A percentile compares a stretch with the other conserved stretches of the same genome.
phyloP scores from a whole-genome alignment of 208 protist species.

The Trypanosoma conorhini region DNA sequence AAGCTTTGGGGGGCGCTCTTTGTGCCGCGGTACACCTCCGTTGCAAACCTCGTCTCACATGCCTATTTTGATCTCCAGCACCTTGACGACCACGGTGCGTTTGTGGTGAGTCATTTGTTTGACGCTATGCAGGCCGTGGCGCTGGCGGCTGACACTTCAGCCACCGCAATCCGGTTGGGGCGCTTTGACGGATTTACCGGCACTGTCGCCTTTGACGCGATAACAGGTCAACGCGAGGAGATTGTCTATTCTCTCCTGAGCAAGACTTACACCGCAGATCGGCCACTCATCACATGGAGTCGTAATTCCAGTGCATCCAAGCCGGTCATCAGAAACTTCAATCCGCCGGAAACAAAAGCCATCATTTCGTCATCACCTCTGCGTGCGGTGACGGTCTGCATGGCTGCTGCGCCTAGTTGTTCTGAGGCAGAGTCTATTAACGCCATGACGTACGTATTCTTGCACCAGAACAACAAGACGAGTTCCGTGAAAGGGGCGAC shows the following conservation, averaged over 20 bases:
- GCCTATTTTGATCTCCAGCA: slow-evolving; percentile 40
- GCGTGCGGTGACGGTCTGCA: slow-evolving; percentile 64
- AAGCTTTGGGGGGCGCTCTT: slow-evolving; percentile 69
- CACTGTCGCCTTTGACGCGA: slow-evolving; percentile 64
- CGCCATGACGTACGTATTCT: slow-evolving; percentile 61
- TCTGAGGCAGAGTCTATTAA: slow-evolving; percentile 53
- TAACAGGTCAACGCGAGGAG: slow-evolving; percentile 67
- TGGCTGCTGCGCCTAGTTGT: slow-evolving; percentile 63
- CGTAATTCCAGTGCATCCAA: slow-evolving; percentile 36
- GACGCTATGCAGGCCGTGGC: slow-evolving; percentile 69
- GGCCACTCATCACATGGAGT: slow-evolving; percentile 63
- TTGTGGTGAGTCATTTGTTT: slow-evolving; percentile 75
- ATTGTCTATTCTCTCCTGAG: slow-evolving; percentile 56
- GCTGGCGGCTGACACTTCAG: slow-evolving; percentile 34
- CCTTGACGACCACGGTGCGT: slow-evolving; percentile 80
- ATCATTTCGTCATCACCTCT: slow-evolving; percentile 68
- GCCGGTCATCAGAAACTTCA: slow-evolving; percentile 33
- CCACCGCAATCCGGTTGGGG: slow-evolving; percentile 44
- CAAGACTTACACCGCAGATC: slow-evolving; percentile 38
- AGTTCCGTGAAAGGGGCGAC: slow-evolving; percentile 10
- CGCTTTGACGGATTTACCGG: slow-evolving; percentile 75
- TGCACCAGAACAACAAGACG: slow-evolving; percentile 37
- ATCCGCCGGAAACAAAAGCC: slow-evolving; percentile 33
- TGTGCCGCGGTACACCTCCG: slow-evolving; percentile 59
- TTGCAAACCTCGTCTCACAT: slow-evolving; percentile 34